Percentiles rank a stretch among this genome's conserved stretches.
These are phyloP conservation scores for Trichosporon ovoides DNA, from an alignment of 1,284 basidiomycete species.

Conservation along the genomic window DNA sequence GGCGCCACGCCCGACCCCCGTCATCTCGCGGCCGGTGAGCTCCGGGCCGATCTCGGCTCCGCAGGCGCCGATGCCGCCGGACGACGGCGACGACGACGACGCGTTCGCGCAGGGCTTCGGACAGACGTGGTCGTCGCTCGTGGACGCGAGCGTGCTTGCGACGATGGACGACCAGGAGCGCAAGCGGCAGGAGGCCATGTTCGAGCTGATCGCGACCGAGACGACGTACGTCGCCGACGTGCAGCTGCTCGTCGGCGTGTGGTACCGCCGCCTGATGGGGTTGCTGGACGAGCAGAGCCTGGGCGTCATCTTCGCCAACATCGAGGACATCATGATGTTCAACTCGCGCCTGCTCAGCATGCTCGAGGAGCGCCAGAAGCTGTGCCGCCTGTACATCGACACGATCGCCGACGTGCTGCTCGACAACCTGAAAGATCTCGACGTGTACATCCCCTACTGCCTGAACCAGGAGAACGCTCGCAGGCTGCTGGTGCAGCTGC, in stretches of 20 bases:
- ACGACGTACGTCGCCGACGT: constrained; percentile 79
- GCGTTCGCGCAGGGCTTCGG: constrained; percentile 36
- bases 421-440: constrained; percentile 68
- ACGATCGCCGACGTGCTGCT: constrained; percentile 78
- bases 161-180: constrained; percentile 71
- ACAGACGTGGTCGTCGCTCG: constrained; percentile 83
- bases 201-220: constrained; percentile 87
- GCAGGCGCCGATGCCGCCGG: neutral
- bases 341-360: constrained; percentile 82
- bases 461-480: constrained; percentile 79
- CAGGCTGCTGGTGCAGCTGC: constrained; percentile 68
- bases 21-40: constrained; percentile 7
- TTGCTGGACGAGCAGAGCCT: constrained; percentile 72
- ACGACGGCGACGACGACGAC: neutral
- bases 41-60: constrained; percentile 8
- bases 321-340: constrained; percentile 81
- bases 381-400: constrained; percentile 83
- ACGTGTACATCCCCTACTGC: constrained; percentile 81
- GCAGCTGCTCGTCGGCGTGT: constrained; percentile 77
- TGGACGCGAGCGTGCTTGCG: constrained; percentile 72
- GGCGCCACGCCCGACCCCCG: neutral
- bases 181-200: constrained; percentile 80
- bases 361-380: constrained; percentile 83
- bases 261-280: constrained; percentile 71
- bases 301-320: constrained; percentile 82